A percentile compares a stretch with the other conserved stretches of the same genome.
These are phyloP conservation scores for Leishmania gerbilli DNA, from an alignment of 208 protist genomes.

Conservation along the genomic window DNA sequence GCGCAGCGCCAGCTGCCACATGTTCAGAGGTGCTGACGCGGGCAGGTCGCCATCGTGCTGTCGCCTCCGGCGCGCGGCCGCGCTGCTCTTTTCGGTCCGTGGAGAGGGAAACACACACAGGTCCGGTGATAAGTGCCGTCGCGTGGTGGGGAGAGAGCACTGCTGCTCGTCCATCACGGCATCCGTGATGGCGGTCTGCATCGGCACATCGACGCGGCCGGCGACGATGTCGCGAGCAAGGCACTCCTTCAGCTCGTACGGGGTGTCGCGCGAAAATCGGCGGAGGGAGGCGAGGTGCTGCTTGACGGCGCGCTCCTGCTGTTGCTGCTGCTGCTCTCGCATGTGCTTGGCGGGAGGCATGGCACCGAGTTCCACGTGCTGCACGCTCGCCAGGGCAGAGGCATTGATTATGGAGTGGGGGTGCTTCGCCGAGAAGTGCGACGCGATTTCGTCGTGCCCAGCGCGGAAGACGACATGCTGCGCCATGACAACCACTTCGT, in stretches of 20 bases:
- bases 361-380: constrained; percentile 31
- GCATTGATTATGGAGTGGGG: constrained; percentile 46
- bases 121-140: not conserved
- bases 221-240: constrained; percentile 20
- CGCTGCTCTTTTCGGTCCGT: not conserved
- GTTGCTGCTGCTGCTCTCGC: constrained; percentile 12
- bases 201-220: constrained; percentile 23
- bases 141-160: not conserved
- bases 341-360: constrained; percentile 34
- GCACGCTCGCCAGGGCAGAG: constrained; percentile 43
- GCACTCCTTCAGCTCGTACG: constrained; percentile 8
- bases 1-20: constrained; percentile 7
- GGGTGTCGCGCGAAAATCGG: constrained; percentile 20
- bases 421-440: constrained; percentile 47
- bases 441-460: not conserved
- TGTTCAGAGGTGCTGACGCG: not conserved
- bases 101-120: not conserved
- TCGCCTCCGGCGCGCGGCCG: not conserved
- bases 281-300: constrained; percentile 34
- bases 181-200: constrained; percentile 37
- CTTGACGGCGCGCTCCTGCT: constrained; percentile 38
- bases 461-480: constrained; percentile 58
- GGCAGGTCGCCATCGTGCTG: not conserved
- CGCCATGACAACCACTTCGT: constrained; percentile 40
- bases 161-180: constrained; percentile 11